phyloP scores from a whole-genome alignment of 1,284 basidiomycete genomes.

The Sutorius eximius region DNA sequence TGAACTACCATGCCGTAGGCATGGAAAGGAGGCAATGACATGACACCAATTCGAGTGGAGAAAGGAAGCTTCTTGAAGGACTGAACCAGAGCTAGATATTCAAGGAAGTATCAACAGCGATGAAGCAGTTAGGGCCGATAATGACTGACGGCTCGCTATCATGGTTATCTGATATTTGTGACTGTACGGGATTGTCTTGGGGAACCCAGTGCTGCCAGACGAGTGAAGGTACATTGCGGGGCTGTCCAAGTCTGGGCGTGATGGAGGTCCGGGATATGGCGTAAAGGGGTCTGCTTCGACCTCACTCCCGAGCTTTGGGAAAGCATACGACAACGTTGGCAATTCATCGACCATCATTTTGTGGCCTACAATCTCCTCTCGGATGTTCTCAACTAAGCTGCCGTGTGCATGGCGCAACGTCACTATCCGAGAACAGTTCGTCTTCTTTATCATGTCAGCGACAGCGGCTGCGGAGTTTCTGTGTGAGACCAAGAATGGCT shows the following conservation, averaged over 20 bases:
- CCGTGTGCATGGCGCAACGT: conserved; percentile 23
- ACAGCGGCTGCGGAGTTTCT: conserved; percentile 33
- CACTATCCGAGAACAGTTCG: conserved; percentile 29
- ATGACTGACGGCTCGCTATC: not conserved
- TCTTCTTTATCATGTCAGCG: conserved; percentile 27
- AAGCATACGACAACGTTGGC: conserved; percentile 25
- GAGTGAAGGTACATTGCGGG: conserved; percentile 31
- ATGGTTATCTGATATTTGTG: conserved; percentile 14
- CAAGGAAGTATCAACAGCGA: not conserved
- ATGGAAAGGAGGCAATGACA: conserved; percentile 24
- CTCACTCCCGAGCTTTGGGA: conserved; percentile 33
- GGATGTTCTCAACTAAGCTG: conserved; percentile 22
- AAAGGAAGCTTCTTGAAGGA: not conserved
- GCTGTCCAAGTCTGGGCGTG: conserved; percentile 10
- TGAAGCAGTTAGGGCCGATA: no score
- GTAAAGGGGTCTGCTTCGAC: conserved; percentile 21
- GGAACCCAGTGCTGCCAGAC: conserved; percentile 37
- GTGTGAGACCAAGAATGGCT: conserved; percentile 36
- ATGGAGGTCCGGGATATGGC: conserved; percentile 20
- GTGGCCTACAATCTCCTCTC: not conserved
- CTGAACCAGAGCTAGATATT: not conserved
- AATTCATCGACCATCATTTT: conserved; percentile 23
- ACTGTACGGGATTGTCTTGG: conserved; percentile 28
- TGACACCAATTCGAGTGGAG: conserved; percentile 15
- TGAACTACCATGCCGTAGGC: conserved; percentile 3